Percentiles rank a stretch among this genome's conserved stretches.
Evolutionary conservation across 148 eudicot species (phyloP).

Genomic region (Nyssa sinensis): DNA sequence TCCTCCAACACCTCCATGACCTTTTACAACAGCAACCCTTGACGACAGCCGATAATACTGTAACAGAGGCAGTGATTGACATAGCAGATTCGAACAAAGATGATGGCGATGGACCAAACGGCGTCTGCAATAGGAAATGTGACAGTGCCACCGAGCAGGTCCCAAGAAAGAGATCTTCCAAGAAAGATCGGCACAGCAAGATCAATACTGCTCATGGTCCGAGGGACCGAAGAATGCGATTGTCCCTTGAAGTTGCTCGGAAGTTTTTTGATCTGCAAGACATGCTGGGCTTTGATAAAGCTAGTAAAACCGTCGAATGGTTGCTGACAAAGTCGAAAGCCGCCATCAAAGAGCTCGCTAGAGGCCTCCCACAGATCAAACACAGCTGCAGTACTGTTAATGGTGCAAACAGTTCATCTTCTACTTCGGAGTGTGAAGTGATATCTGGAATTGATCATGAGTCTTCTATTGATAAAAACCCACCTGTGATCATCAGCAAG

Average conservation of each 20-base stretch:
- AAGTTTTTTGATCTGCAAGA: conserved; percentile 63
- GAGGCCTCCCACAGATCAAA: background rate
- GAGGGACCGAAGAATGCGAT: conserved; percentile 70
- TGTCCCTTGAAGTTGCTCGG: conserved; percentile 63
- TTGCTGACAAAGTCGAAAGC: conserved; percentile 37
- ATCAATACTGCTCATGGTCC: conserved; percentile 64
- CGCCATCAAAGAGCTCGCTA: conserved; percentile 45
- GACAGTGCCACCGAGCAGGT: background rate
- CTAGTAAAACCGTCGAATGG: conserved; percentile 70
- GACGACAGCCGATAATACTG: background rate
- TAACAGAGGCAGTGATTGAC: background rate
- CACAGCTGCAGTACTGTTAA: conserved; percentile 8
- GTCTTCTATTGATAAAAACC: background rate
- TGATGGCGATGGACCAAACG: background rate
- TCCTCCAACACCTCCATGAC: conserved; percentile 24
- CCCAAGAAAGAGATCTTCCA: conserved; percentile 33
- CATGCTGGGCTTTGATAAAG: conserved; percentile 55
- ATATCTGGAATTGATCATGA: conserved; percentile 23
- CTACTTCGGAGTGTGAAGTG: conserved; percentile 47
- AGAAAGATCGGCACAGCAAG: conserved; percentile 77
- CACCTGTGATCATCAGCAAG: background rate
- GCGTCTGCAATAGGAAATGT: background rate
- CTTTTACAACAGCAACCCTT: conserved; percentile 28
- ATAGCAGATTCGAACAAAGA: conserved; percentile 10
- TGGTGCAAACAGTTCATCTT: conserved; percentile 29